Conservation (phyloP, 768 basidiomycete genomes). For the Phylloporus sp. region DNA sequence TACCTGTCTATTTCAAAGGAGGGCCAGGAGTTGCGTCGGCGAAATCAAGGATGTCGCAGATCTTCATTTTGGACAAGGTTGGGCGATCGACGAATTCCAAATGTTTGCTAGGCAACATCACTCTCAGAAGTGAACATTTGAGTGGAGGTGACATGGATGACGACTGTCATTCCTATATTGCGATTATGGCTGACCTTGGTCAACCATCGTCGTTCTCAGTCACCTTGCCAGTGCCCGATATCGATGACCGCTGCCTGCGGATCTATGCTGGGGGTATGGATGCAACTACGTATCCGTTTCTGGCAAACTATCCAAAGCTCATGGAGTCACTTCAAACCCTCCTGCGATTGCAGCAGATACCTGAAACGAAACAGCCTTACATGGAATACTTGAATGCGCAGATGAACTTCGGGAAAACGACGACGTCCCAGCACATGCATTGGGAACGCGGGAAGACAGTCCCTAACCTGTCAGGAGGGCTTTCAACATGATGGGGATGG, state of each 20-base stretch:
- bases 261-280: conserved; percentile 3
- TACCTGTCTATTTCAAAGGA: conserved; percentile 11
- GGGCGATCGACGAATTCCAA: background rate
- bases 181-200: conserved; percentile 10
- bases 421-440: background rate
- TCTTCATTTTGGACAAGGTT: conserved; percentile 18
- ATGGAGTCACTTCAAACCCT: background rate
- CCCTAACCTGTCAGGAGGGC: background rate
- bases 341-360: background rate
- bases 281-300: conserved; percentile 2
- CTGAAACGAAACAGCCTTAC: background rate
- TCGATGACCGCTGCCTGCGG: conserved; percentile 4
- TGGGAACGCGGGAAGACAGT: conserved; percentile 8
- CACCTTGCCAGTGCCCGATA: background rate
- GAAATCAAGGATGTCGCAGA: conserved; percentile 6
- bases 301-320: background rate
- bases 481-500: background rate
- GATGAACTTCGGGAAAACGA: background rate
- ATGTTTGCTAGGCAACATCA: background rate
- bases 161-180: conserved; percentile 1
- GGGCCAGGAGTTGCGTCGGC: too few species aligned
- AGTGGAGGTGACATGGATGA: background rate
- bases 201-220: background rate
- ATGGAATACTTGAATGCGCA: background rate
- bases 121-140: background rate